Percentiles rank a stretch among this genome's conserved stretches.
Evolutionary conservation across 352 stramenopile genomes (phyloP).

Genomic region (Globisporangium recalcitrans): DNA sequence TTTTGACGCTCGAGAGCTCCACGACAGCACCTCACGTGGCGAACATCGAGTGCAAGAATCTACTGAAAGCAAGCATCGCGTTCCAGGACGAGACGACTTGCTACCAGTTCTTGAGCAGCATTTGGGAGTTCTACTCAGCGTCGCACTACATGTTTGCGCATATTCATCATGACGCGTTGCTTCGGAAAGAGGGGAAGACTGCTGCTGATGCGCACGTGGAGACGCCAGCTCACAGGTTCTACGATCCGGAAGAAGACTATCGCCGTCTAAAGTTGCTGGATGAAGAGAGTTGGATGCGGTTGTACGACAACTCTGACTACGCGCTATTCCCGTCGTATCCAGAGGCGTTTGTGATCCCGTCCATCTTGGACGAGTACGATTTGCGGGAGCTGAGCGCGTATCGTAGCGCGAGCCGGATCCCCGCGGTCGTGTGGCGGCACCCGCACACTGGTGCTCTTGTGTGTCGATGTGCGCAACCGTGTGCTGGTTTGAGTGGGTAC

Average conservation of each 20-base stretch:
- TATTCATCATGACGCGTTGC: conserved; percentile 63
- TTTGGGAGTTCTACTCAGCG: conserved; percentile 66
- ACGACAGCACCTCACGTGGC: conserved; percentile 78
- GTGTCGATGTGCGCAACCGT: conserved; percentile 79
- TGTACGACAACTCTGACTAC: conserved; percentile 87
- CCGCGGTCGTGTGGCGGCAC: conserved; percentile 91
- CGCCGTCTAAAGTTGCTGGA: conserved; percentile 70
- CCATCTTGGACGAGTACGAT: conserved; percentile 89
- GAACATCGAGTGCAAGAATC: conserved; percentile 81
- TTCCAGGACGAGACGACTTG: conserved; percentile 78
- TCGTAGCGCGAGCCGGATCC: conserved; percentile 91
- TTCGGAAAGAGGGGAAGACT: conserved; percentile 32
- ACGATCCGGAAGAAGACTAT: conserved; percentile 79
- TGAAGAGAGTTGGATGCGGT: conserved; percentile 74
- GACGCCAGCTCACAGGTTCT: conserved; percentile 51
- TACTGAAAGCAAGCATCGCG: conserved; percentile 75
- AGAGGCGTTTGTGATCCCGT: conserved; percentile 89
- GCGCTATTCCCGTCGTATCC: conserved; percentile 93
- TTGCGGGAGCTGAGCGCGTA: conserved; percentile 86
- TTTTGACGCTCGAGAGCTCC: conserved; percentile 73
- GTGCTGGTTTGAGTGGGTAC: conserved; percentile 76
- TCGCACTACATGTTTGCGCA: conserved; percentile 75
- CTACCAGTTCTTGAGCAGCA: conserved; percentile 65
- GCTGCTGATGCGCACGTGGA: conserved; percentile 23
- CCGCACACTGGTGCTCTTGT: conserved; percentile 89